Evolutionary conservation across 495 filamentous ascomycete genomes (phyloP).

Genomic region (Thozetella sp.): DNA sequence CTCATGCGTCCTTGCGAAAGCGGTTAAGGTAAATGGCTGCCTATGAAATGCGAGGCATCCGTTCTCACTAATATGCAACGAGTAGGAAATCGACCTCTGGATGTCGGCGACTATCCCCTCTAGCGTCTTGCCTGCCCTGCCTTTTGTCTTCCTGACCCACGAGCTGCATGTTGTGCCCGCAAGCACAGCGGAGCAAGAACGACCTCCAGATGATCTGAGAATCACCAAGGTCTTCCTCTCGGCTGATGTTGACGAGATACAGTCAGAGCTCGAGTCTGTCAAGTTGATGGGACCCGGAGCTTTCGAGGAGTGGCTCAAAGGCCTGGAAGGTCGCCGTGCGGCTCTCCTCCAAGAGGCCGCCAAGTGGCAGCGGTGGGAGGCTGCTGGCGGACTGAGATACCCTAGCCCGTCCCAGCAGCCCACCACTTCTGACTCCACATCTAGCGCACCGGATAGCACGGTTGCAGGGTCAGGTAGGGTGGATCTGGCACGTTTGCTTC

Average conservation of each 20-base stretch:
- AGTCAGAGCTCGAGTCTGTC: constrained; percentile 57
- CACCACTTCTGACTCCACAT: neutral
- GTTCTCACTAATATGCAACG: neutral
- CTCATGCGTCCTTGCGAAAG: constrained; percentile 55
- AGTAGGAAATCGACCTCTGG: constrained; percentile 66
- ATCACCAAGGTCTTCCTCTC: constrained; percentile 65
- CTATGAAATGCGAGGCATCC: neutral
- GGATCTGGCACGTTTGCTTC: neutral
- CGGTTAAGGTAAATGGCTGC: constrained; percentile 56
- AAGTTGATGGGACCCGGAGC: constrained; percentile 60
- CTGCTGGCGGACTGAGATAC: constrained; percentile 40
- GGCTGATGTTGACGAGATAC: constrained; percentile 55
- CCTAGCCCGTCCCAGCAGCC: constrained; percentile 25
- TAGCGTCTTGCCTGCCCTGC: constrained; percentile 59
- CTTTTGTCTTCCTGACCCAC: constrained; percentile 63
- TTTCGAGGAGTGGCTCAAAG: constrained; percentile 75
- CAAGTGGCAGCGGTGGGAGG: constrained; percentile 74
- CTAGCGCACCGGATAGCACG: neutral
- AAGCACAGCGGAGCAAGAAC: constrained; percentile 46
- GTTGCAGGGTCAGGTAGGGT: neutral
- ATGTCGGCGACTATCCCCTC: constrained; percentile 59
- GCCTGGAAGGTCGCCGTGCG: constrained; percentile 62
- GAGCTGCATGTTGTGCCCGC: constrained; percentile 57
- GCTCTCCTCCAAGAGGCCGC: constrained; percentile 54
- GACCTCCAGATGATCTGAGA: constrained; percentile 44